phyloP scores from a whole-genome alignment of 305 asterid species.

The Fraxinus velutina region DNA sequence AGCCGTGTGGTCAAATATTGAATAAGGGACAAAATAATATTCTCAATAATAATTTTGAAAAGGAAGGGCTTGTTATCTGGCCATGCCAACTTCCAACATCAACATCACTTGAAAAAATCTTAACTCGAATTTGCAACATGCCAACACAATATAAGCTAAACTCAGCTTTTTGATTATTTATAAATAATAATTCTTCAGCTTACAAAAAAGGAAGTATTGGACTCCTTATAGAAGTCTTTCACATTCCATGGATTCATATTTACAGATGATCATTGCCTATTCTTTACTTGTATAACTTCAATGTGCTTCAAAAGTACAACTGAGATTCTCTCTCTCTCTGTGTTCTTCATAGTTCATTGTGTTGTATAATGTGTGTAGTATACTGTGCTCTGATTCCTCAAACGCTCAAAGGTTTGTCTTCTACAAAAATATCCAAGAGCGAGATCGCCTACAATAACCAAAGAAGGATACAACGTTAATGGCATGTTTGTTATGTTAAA shows the following conservation, averaged over 20 bases:
- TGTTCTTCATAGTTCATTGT: background rate
- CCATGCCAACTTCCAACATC: background rate
- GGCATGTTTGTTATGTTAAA: background rate
- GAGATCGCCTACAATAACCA: slow-evolving; percentile 63
- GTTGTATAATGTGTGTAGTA: background rate
- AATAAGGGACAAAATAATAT: background rate
- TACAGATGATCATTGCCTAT: background rate
- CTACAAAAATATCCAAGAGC: slow-evolving; percentile 78
- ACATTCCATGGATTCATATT: background rate
- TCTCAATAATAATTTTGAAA: background rate
- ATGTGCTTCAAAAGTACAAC: background rate
- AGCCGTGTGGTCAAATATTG: background rate
- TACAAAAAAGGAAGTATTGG: background rate
- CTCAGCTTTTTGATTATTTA: background rate
- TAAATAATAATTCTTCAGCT: background rate
- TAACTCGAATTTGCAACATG: background rate
- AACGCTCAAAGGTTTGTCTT: slow-evolving; percentile 28
- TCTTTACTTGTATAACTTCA: background rate
- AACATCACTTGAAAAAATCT: background rate
- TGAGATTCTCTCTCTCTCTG: background rate
- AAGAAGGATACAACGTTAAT: background rate
- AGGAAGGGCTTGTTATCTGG: background rate
- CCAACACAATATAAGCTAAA: background rate
- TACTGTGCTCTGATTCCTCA: background rate
- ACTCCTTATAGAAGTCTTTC: background rate